Evolutionary conservation across 495 filamentous ascomycete species (phyloP).

Genomic region (Apodospora peruviana): DNA sequence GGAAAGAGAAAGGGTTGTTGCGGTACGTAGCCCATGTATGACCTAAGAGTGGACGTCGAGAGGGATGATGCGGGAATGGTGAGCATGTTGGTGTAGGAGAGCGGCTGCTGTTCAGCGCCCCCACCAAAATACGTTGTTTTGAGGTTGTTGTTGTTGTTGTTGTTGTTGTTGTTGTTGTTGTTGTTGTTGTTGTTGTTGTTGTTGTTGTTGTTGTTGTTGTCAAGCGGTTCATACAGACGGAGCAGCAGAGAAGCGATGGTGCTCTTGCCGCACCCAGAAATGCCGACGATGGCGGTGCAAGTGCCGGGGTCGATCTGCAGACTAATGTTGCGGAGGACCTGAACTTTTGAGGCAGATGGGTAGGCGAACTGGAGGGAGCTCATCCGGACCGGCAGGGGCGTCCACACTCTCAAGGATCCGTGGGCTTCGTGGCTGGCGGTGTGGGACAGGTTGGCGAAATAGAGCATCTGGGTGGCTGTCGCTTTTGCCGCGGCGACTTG

Average conservation of each 20-base stretch:
- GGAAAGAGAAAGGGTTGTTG: slow-evolving; percentile 78
- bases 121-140: slow-evolving; percentile 9
- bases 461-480: slow-evolving; percentile 67
- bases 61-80: slow-evolving; percentile 44
- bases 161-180: background rate
- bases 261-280: slow-evolving; percentile 84
- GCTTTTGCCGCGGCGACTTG: slow-evolving; percentile 70
- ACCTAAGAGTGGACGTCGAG: slow-evolving; percentile 59
- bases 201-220: slow-evolving; percentile 39
- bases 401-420: slow-evolving; percentile 35
- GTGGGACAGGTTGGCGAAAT: slow-evolving; percentile 53
- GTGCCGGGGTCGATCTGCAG: slow-evolving; percentile 54
- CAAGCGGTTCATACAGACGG: slow-evolving; percentile 23
- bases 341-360: slow-evolving; percentile 46
- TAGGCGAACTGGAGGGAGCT: slow-evolving; percentile 62
- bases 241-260: slow-evolving; percentile 75
- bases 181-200: slow-evolving; percentile 9
- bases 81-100: slow-evolving; percentile 13
- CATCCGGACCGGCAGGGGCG: slow-evolving; percentile 58
- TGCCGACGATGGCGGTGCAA: slow-evolving; percentile 71
- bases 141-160: background rate
- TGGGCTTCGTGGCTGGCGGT: slow-evolving; percentile 59
- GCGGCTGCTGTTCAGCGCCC: background rate
- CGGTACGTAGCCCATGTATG: slow-evolving; percentile 66
- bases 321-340: slow-evolving; percentile 55